Percentiles rank a stretch among this genome's conserved stretches.
These are phyloP conservation scores for Aspergillus diversus DNA, from an alignment of 495 filamentous ascomycete species.

Conservation along the genomic window DNA sequence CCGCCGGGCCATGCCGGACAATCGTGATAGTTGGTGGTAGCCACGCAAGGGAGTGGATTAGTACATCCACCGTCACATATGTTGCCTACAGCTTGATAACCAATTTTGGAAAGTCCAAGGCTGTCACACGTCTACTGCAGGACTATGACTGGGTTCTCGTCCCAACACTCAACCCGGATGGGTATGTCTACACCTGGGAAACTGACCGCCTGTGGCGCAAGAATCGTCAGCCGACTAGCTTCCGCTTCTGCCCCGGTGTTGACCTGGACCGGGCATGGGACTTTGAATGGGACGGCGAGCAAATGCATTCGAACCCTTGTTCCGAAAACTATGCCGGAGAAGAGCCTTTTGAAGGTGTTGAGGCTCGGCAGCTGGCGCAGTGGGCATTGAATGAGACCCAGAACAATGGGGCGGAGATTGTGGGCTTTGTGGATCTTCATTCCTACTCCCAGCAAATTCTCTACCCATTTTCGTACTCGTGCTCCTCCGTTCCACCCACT, in stretches of 20 bases:
- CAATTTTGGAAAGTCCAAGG: conserved; percentile 66
- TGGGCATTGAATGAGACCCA: conserved; percentile 87
- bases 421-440: conserved; percentile 88
- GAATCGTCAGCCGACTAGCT: conserved; percentile 81
- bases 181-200: conserved; percentile 93
- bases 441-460: conserved; percentile 95
- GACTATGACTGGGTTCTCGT: conserved; percentile 87
- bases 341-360: conserved; percentile 79
- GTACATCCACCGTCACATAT: conserved; percentile 88
- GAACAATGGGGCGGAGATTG: conserved; percentile 69
- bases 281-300: conserved; percentile 78
- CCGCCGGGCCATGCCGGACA: conserved; percentile 63
- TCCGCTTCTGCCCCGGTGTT: conserved; percentile 82
- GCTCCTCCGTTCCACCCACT: conserved; percentile 73
- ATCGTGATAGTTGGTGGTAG: conserved; percentile 83
- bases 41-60: conserved; percentile 96
- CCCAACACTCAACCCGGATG: conserved; percentile 90
- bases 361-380: conserved; percentile 73
- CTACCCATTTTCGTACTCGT: conserved; percentile 90
- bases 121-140: conserved; percentile 75
- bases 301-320: conserved; percentile 77
- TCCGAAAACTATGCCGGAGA: conserved; percentile 90
- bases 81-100: conserved; percentile 88
- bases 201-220: conserved; percentile 94
- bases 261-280: conserved; percentile 88